These are phyloP conservation scores for Veloboletus limbatus DNA, from an alignment of 1,284 basidiomycete species.

Conservation along the genomic window DNA sequence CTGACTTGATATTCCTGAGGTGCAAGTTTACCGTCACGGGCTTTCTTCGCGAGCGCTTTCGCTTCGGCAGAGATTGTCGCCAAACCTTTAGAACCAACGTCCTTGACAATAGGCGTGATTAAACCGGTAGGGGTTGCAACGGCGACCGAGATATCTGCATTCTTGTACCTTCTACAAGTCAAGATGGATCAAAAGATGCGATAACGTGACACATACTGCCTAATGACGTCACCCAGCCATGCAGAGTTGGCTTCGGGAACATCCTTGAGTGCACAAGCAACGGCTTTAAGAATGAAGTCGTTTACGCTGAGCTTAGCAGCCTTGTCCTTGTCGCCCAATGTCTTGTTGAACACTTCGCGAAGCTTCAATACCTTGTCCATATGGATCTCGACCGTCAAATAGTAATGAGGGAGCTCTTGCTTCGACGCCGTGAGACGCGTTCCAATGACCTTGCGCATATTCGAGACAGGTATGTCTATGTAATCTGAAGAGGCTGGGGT, in stretches of 20 bases:
- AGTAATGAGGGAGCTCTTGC: constrained; percentile 95
- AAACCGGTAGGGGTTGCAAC: constrained; percentile 96
- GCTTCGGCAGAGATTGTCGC: constrained; percentile 90
- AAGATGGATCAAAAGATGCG: background rate
- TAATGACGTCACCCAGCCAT: constrained; percentile 94
- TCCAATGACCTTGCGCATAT: constrained; percentile 95
- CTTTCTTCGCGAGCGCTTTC: constrained; percentile 91
- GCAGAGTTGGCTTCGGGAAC: constrained; percentile 98
- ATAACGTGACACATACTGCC: constrained; percentile 64
- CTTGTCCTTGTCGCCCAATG: constrained; percentile 80
- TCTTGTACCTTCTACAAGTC: constrained; percentile 72
- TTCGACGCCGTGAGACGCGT: constrained; percentile 90
- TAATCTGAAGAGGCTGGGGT: constrained; percentile 64
- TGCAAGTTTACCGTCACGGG: constrained; percentile 93
- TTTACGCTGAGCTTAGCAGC: constrained; percentile 93
- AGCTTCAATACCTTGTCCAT: constrained; percentile 98
- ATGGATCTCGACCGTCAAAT: constrained; percentile 92
- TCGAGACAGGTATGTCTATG: constrained; percentile 87
- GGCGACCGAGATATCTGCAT: constrained; percentile 95
- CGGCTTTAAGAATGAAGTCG: constrained; percentile 98
- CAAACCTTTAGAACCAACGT: constrained; percentile 90
- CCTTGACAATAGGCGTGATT: constrained; percentile 97
- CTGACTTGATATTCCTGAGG: constrained; percentile 93
- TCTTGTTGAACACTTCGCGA: constrained; percentile 94
- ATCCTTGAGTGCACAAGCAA: constrained; percentile 86